phyloP scores from a whole-genome alignment of 345 rosid species.

The Gossypioides kirkii region DNA sequence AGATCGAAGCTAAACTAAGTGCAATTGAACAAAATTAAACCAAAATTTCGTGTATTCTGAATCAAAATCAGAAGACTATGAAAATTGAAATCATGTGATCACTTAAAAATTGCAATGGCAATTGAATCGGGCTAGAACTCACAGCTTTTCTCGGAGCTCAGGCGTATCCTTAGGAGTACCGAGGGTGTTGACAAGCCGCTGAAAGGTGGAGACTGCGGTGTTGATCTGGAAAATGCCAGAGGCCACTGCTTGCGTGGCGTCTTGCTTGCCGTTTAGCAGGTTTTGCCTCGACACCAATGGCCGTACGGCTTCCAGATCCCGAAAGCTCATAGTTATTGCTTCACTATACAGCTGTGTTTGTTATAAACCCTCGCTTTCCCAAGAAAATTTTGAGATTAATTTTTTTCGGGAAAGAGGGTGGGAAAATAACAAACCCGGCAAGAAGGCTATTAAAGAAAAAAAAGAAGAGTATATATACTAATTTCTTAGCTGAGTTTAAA shows the following conservation, averaged over 20 bases:
- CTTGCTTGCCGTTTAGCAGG: conserved; percentile 54
- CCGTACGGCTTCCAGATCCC: conserved; percentile 83
- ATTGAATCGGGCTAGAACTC: conserved; percentile 20
- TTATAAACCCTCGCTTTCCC: conserved; percentile 15
- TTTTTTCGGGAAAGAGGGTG: background rate
- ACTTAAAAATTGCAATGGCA: background rate
- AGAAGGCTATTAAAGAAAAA: background rate
- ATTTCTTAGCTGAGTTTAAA: no score
- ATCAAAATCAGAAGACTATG: background rate
- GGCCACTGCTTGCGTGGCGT: conserved; percentile 84
- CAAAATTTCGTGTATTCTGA: background rate
- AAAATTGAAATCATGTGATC: background rate
- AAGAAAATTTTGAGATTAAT: conserved; percentile 9
- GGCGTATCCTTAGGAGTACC: conserved; percentile 97
- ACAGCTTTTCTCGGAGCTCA: conserved; percentile 95
- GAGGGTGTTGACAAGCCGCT: conserved; percentile 87
- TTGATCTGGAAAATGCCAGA: conserved; percentile 98
- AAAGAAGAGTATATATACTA: no score
- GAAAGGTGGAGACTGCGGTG: conserved; percentile 87
- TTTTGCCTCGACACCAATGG: conserved; percentile 45
- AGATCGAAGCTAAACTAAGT: background rate
- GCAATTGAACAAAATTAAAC: conserved; percentile 4
- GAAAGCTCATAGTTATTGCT: conserved; percentile 73
- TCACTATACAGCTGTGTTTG: background rate
- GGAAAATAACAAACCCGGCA: conserved; percentile 7